Evolutionary conservation across 306 rosid species (phyloP), one percentile per base, ranked within the genome.

Genomic region (Dalbergia oliveri): DNA sequence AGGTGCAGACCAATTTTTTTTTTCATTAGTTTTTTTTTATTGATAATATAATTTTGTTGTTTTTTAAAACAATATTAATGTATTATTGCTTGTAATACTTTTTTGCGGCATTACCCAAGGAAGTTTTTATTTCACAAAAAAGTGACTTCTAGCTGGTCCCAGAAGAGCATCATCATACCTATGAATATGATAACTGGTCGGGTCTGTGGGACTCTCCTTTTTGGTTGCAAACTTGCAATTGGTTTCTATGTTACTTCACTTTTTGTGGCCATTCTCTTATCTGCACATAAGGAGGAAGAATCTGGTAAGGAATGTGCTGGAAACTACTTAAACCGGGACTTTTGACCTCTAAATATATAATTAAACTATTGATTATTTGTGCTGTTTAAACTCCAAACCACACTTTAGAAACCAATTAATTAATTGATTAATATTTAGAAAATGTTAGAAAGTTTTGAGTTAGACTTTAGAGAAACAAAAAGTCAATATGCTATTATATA

Each of bases 271-370:
- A 33, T 35, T 39, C 57, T 61, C 78, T 54, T 67, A 37, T 79
- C 82, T 67, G 34, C 83, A 44, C 72, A 11, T 62, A 33, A 53
- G 21, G 21, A 45, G 61, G 78, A 73, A 81, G 90, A 86, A 88
- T 89, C 93, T 86, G 74, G 82, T 77, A 79, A 73, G 37, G 82
- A 83, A 75, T 78, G 65, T 66, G 61, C 60, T 72, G 45, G 82
- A 76, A 70, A 83, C 21, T 34, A 19, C 57, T 18, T 62, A 39
- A 44, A 69, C 61, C 67, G 31, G 34, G 59, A 13, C 11, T 57
- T 78, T 54, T 51, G 1, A 66, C 74, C 18, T 54, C 18, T 39
- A 12, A 47, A 47, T 33, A 12, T 75, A 63, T 35, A 45, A 4
- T 16, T 23, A 67, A 77, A 77, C 47, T 78, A 11, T 13, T 56